phyloP scores from a whole-genome alignment of 805 yeast genomes.

The Blastobotrys muscicola region DNA sequence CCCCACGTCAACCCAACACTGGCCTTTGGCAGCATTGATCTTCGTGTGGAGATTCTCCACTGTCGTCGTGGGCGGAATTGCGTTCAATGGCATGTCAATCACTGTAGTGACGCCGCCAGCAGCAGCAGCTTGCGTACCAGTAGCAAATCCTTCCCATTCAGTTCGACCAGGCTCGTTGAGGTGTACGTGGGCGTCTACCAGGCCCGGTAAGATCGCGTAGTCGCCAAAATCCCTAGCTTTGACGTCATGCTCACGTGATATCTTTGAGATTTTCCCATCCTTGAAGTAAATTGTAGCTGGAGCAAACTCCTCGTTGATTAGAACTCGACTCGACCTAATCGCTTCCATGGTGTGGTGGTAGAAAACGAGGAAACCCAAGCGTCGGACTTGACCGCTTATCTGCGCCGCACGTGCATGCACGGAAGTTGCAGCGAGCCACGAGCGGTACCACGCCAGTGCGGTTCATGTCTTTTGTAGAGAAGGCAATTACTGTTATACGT shows the following conservation, averaged over 20 bases:
- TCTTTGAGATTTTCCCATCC: conserved; percentile 24
- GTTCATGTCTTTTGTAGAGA: too few species aligned
- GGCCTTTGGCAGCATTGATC: conserved; percentile 65
- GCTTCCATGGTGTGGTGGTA: conserved; percentile 28
- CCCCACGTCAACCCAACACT: conserved; percentile 88
- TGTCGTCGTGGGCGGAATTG: conserved; percentile 91
- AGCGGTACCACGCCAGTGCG: too few species aligned
- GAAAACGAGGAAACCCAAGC: too few species aligned
- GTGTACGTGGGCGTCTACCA: conserved; percentile 91
- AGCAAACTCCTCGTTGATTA: conserved; percentile 35
- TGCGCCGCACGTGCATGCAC: too few species aligned
- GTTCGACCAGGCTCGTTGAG: conserved; percentile 96
- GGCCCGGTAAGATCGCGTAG: conserved; percentile 68
- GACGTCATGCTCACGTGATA: background rate
- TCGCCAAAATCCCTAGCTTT: conserved; percentile 46
- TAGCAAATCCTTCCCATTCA: conserved; percentile 97
- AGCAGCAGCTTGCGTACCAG: conserved; percentile 92
- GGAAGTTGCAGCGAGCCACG: too few species aligned
- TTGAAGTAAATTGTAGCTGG: conserved; percentile 61
- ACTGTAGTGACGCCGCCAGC: conserved; percentile 96
- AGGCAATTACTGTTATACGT: too few species aligned
- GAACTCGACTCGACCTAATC: conserved; percentile 49
- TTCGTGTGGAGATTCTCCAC: conserved; percentile 65
- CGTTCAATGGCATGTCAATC: conserved; percentile 92
- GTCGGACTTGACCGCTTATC: too few species aligned